These are phyloP conservation scores for Scalesia atractyloides DNA, from an alignment of 129 eudicot genomes.

Conservation along the genomic window DNA sequence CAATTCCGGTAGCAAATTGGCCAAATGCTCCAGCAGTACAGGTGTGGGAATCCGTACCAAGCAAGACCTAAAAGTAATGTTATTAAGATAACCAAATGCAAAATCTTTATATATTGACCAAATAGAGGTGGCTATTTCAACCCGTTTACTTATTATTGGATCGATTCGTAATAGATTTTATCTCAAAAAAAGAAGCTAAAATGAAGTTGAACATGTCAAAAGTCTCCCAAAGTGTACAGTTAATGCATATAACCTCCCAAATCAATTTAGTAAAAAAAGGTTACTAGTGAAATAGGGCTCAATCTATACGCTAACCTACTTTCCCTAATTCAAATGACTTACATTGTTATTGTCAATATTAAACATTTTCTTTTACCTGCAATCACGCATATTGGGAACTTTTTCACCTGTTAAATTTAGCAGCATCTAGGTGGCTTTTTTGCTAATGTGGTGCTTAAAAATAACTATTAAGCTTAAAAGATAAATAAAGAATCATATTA, in stretches of 20 bases:
- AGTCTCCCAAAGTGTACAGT: neutral
- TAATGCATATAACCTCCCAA: neutral
- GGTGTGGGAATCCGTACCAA: conserved; percentile 98
- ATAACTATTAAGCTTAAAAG: no score
- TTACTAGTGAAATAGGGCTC: neutral
- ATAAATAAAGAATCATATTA: no score
- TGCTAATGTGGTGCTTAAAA: neutral
- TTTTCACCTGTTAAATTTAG: neutral
- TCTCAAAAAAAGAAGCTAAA: neutral
- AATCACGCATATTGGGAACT: neutral
- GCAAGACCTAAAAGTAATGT: conserved; percentile 56
- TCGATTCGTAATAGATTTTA: neutral
- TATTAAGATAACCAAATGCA: neutral
- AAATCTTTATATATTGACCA: neutral
- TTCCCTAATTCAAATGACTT: neutral
- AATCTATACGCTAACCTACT: neutral
- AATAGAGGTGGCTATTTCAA: neutral
- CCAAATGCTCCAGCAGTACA: conserved; percentile 99
- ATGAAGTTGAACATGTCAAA: neutral
- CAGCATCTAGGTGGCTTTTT: neutral
- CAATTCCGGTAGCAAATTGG: conserved; percentile 95
- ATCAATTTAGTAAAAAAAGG: neutral
- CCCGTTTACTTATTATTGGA: neutral
- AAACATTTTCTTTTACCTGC: neutral
- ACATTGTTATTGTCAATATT: neutral